Evolutionary conservation across 148 eudicot species (phyloP), one percentile per base, ranked within the genome.

Genomic region (Chenopodium suecicum): DNA sequence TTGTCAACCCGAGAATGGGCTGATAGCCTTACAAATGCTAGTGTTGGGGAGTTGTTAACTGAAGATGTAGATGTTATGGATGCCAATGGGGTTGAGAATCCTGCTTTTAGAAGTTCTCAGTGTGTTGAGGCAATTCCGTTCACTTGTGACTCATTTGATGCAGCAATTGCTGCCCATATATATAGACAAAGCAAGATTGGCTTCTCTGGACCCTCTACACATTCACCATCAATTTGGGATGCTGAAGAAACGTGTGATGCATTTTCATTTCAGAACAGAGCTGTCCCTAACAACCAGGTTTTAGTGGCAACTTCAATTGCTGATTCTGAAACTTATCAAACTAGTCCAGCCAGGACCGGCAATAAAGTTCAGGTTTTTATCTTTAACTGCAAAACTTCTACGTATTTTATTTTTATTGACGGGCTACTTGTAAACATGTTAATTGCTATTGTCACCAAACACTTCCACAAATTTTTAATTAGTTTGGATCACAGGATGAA

Each of bases 231-330:
- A 68, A 94, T 97, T 44, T 97, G 94, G 98, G 98, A 94, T 81
- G 97, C 94, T 83, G 99, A 97, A 86, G 99, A 97, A 87, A 92
- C 99, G 19, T 90, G 99, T 75, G 99, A 97, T 86, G 98, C 93
- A 72, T 97, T 97, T 87, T 88, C 97, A 60, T 94, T 97, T 86
- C 88, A 82, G 77, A 94, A 85, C 77, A 88, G 81, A 79, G 74
- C 82, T 78, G 64, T 78, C 32, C 48, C 79, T 68, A 58, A 63
- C 75, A 86, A 80, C 29, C 87, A 68, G 76, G 82, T 73, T 79
- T 81, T 50, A 50, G 63, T 80, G 78, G 66, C 79, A 83, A 48
- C 86, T 80, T 65, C 83, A 56, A 82, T 80, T 32, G 77, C 80
- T 65, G 73, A 68, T 79, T 79, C 78, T 69, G 81, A 70, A 78